Evolutionary conservation across 2,329 filamentous ascomycete genomes (phyloP), one percentile per base, ranked within the genome.

Genomic region (Daldinia sp.): DNA sequence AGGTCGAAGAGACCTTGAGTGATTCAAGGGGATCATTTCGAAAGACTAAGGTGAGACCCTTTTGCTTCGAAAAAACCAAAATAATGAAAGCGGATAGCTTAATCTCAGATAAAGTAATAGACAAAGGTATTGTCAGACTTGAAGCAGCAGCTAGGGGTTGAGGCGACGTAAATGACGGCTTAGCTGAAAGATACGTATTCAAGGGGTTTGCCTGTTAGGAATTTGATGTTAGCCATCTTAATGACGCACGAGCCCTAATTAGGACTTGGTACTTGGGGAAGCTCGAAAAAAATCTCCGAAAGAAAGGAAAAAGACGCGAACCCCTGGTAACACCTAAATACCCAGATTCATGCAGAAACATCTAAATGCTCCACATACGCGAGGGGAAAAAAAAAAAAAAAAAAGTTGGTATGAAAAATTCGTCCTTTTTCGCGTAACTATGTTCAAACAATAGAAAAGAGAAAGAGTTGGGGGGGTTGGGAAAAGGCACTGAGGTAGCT

Each of bases 1-100:
- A 99, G 43, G 95, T 99, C 70, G 94, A 98, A 0, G 94, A 98
- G 69, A 99, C 95, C 81, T 97, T 98, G 73, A 99, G 88, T 3
- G 94, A 97, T 76, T 99, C 95, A 64, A 99, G 87, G 3, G 95
- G 95, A 76, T 99, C 95, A 85, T 99, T 98, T 72, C 95, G 90
- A 77, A 99, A 99, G 43, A 99, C 95, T 48, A 99, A 84, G 1
- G 95, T 99, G 59, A 99, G 85, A 17, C 95, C 95, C 76, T 99
- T 99, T 79, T 97, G 93, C 76, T 93, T 94, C 2, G 94, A 98
- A 76, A 99, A 99, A 64, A 99, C 95, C 50, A 99, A 79, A 61
- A 99, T 97, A 70, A 99, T 96, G 77, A 99, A 98, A 9, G 94
- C 95, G 3, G 94, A 97, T 51, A 99, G 82, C 74, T 96, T 93